Evolutionary conservation across 1,139 yeast species (phyloP).

Genomic region (Suhomyces panamericanus): DNA sequence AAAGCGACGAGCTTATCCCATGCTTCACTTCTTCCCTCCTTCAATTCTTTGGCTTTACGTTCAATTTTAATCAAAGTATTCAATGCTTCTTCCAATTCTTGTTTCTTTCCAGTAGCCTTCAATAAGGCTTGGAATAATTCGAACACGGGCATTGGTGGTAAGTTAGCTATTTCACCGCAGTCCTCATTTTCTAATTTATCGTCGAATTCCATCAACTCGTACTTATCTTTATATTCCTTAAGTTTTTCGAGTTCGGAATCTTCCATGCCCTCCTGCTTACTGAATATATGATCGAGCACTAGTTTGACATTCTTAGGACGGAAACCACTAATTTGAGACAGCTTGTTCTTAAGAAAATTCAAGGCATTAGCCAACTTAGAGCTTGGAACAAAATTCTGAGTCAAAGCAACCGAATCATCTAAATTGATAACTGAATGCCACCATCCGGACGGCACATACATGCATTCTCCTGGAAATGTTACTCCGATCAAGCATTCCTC

Average conservation of each 20-base stretch:
- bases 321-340: slow-evolving; percentile 79
- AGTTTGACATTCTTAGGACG: slow-evolving; percentile 51
- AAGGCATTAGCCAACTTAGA: slow-evolving; percentile 60
- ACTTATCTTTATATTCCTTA: slow-evolving; percentile 21
- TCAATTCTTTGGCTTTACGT: slow-evolving; percentile 21
- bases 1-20: slow-evolving; percentile 23
- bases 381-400: slow-evolving; percentile 82
- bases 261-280: slow-evolving; percentile 32
- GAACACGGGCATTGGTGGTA: slow-evolving; percentile 55
- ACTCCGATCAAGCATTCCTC: slow-evolving; percentile 64
- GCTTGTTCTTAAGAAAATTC: slow-evolving; percentile 64
- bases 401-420: slow-evolving; percentile 75
- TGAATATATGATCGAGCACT: slow-evolving; percentile 32
- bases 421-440: slow-evolving; percentile 91
- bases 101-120: slow-evolving; percentile 32
- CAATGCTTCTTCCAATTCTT: slow-evolving; percentile 35
- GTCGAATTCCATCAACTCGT: slow-evolving; percentile 21
- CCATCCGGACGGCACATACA: slow-evolving; percentile 94
- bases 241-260: slow-evolving; percentile 17
- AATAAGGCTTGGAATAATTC: slow-evolving; percentile 55
- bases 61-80: slow-evolving; percentile 32
- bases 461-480: slow-evolving; percentile 79
- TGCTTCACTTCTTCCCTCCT: slow-evolving; percentile 22
- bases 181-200: slow-evolving; percentile 37
- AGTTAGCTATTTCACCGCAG: slow-evolving; percentile 41